phyloP scores from a whole-genome alignment of 345 rosid genomes.

The Populus davidiana region DNA sequence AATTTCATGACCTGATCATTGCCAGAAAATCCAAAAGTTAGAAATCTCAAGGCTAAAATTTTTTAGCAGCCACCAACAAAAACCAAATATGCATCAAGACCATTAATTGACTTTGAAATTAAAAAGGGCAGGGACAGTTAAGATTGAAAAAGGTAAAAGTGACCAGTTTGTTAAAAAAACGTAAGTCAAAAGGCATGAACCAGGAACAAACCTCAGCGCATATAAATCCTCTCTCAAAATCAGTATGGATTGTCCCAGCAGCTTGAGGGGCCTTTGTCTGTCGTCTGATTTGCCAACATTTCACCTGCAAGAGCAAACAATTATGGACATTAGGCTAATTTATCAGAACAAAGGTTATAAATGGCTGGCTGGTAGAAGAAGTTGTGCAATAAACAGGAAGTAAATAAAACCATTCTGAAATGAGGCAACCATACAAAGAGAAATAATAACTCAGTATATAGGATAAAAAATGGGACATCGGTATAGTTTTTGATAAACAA shows the following conservation, averaged over 20 bases:
- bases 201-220: conserved; percentile 81
- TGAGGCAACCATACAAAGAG: too few relatives aligned
- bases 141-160: too few relatives aligned
- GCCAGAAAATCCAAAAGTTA: neutral
- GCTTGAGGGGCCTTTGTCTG: conserved; percentile 98
- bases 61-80: neutral
- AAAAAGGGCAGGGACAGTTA: neutral
- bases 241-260: conserved; percentile 91
- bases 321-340: neutral
- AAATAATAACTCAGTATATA: too few relatives aligned
- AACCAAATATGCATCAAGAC: neutral
- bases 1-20: conserved; percentile 85
- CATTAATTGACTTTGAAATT: neutral
- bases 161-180: too few relatives aligned
- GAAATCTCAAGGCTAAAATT: neutral
- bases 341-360: neutral
- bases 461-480: too few relatives aligned
- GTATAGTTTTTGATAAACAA: too few relatives aligned
- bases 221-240: conserved; percentile 94
- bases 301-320: conserved; percentile 55
- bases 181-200: conserved; percentile 8
- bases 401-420: too few relatives aligned
- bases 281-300: conserved; percentile 96
- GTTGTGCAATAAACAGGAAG: too few relatives aligned
- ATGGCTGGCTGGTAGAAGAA: neutral